Evolutionary conservation across 768 basidiomycete genomes (phyloP), one percentile per base, ranked within the genome.

Genomic region (Leccinum incarnatum): DNA sequence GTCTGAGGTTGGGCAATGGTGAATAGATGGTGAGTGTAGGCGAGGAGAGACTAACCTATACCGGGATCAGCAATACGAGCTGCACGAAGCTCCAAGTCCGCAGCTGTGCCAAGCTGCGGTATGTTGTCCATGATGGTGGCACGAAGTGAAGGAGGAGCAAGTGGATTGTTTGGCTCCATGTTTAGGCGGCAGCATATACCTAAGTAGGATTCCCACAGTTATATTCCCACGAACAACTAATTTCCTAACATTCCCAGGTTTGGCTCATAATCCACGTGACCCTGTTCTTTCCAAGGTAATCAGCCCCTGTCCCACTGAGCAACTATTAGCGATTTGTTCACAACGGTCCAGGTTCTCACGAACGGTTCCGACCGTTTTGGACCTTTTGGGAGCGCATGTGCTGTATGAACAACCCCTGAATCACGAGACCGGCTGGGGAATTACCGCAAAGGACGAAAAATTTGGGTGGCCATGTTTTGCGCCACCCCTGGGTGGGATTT

Each of bases 21-120:
- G 30, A 56, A 55, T 37, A 53, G 57, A 50, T 7, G 51, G 27
- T 15, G 1, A 6, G 47, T 17, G 21, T 6, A 53, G 9, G 46
- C n/a, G 6, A 8, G 49, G 53, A 40, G 27, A 10, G 9, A 66
- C 79, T 51, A 58, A 87, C 89, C 89, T 70, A 85, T 83, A 34
- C 85, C 83, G 45, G 89, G 89, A 72, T 91, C 89, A 19, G 86
- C 87, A 57, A 91, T 84, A 36, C 84, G 81, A 42, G 87, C 86
- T 51, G 87, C 86, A 69, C 86, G 82, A 68, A 83, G 74, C 75
- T 91, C 88, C 42, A 91, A 75, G 73, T 91, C 89, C 51, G 83
- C 73, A 63, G 77, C 78, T 40, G 78, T 77, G 57, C 75, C 72
- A 6, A 78, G 71, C 65, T 74, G 74, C 48, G 80, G 76, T 62